Evolutionary conservation across 2,329 filamentous ascomycete species (phyloP).

Genomic region (Bipolaris oryzae): DNA sequence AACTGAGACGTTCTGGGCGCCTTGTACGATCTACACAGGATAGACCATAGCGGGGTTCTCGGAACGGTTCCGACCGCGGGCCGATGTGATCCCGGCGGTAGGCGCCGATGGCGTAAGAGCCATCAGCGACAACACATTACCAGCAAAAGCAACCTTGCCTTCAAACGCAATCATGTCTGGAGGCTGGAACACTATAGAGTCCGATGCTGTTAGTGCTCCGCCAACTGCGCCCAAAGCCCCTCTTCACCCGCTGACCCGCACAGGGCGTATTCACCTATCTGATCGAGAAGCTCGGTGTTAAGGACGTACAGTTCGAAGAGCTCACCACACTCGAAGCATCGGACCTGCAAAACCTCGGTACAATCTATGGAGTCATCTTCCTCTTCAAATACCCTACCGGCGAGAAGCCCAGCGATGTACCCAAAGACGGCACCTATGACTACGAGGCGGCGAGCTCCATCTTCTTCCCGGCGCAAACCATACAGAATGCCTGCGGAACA

Average conservation of each 20-base stretch:
- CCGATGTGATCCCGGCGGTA: constrained; percentile 23
- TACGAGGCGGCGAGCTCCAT: constrained; percentile 73
- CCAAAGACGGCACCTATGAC: constrained; percentile 84
- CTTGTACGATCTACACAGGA: constrained; percentile 1
- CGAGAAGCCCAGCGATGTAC: constrained; percentile 66
- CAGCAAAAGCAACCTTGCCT: neutral
- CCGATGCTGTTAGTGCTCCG: constrained; percentile 73
- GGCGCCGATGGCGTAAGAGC: constrained; percentile 24
- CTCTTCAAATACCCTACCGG: constrained; percentile 95
- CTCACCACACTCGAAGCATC: constrained; percentile 85
- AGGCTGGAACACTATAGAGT: constrained; percentile 31
- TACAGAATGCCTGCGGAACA: constrained; percentile 97
- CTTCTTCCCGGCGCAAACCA: constrained; percentile 96
- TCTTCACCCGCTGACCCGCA: constrained; percentile 11
- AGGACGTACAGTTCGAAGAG: constrained; percentile 96
- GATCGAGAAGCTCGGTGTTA: constrained; percentile 88
- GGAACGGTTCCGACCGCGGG: constrained; percentile 27
- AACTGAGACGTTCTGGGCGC: neutral
- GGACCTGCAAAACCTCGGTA: constrained; percentile 66
- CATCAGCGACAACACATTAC: constrained; percentile 17
- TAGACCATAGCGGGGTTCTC: constrained; percentile 8
- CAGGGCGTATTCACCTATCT: constrained; percentile 97
- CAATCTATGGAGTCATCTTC: constrained; percentile 92
- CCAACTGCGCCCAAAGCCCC: too few species aligned
- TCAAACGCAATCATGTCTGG: constrained; percentile 22